Base-by-base conservation (phyloP, 2,329 filamentous ascomycete genomes). In the Exophiala mesophila region DNA sequence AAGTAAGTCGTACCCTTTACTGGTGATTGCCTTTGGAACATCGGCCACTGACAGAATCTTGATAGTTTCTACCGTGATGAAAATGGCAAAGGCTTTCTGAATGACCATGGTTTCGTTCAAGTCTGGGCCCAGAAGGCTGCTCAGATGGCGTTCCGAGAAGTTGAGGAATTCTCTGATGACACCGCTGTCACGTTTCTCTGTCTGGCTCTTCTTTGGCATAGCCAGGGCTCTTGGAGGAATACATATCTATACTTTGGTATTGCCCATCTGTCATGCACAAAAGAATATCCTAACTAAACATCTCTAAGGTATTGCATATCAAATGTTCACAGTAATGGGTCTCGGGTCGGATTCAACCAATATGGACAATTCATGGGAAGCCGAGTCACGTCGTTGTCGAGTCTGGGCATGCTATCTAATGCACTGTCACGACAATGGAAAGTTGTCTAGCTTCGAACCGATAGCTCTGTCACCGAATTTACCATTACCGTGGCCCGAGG, bases 371-470 rank as follows among this genome's bases (percentile, higher is more conserved):
- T 9, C 34, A 2, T 23, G 31, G 13, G 34, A 38, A 16, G n/a
- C 44, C 5, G 44, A 47, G 23, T 35, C 42, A 12, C 39, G 35
- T 5, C 39, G 44, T n/a, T 39, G 44, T 4, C 39, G 44, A 10
- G 18, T 42, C 5, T 47, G 44, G 44, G 39, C 44, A 10, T 47
- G 44, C n/a, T 47, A 47, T 39, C 24, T 47, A 5, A 42, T 39
- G 33, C 39, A 47, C 17, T 47, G 44, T 18, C 24, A 31, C 10
- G 7, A 13, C 3, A 8, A 19, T 12, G 44, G 42, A 5, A 28
- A 12, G n/a, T 13, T 36, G 12, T n/a, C 39, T 3, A 17, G 38
- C 15, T 39, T 47, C 15, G 44, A 47, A 16, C 34, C 39, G 18
- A 7, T 39, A 7, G 19, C 15, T 7, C 15, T 33, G 30, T 35